Percentiles rank a stretch among this genome's conserved stretches.
Evolutionary conservation across 805 yeast genomes (phyloP).

Genomic region (Nakazawaea laoshanensis): DNA sequence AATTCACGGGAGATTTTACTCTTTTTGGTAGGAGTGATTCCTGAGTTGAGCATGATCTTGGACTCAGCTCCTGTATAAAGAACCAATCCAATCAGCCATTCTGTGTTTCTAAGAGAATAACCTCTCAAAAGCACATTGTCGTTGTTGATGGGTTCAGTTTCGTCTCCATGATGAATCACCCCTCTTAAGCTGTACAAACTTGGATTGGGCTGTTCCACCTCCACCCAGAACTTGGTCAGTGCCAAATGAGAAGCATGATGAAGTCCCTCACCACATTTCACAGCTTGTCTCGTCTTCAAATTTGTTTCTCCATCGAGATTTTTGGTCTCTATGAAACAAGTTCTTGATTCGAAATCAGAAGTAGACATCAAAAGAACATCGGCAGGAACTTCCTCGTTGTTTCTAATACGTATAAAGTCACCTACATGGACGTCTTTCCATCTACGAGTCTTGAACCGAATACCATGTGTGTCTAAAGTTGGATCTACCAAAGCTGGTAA

Average conservation of each 20-base stretch:
- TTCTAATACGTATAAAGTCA: constrained; percentile 57
- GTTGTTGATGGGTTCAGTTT: constrained; percentile 56
- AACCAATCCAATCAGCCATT: constrained; percentile 76
- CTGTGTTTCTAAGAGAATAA: constrained; percentile 69
- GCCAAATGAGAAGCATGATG: constrained; percentile 40
- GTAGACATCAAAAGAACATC: constrained; percentile 62
- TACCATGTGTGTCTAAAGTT: constrained; percentile 10
- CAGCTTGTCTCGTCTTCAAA: constrained; percentile 66
- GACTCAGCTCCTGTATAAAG: constrained; percentile 73
- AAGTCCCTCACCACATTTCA: constrained; percentile 44
- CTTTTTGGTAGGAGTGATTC: constrained; percentile 69
- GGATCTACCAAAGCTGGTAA: background rate
- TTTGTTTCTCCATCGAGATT: constrained; percentile 79
- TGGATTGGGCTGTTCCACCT: constrained; percentile 79
- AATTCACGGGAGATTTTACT: constrained; percentile 69
- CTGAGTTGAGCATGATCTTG: constrained; percentile 75
- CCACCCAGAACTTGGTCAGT: constrained; percentile 55
- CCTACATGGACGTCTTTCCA: constrained; percentile 79
- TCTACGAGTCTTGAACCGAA: constrained; percentile 30
- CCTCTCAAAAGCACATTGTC: constrained; percentile 70
- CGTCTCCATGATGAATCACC: constrained; percentile 42
- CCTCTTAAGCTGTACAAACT: constrained; percentile 74
- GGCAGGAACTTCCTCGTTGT: constrained; percentile 73
- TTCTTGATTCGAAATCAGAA: constrained; percentile 53
- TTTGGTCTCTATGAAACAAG: constrained; percentile 69